Evolutionary conservation across 345 rosid species (phyloP).

Genomic region (Hibiscus trionum): DNA sequence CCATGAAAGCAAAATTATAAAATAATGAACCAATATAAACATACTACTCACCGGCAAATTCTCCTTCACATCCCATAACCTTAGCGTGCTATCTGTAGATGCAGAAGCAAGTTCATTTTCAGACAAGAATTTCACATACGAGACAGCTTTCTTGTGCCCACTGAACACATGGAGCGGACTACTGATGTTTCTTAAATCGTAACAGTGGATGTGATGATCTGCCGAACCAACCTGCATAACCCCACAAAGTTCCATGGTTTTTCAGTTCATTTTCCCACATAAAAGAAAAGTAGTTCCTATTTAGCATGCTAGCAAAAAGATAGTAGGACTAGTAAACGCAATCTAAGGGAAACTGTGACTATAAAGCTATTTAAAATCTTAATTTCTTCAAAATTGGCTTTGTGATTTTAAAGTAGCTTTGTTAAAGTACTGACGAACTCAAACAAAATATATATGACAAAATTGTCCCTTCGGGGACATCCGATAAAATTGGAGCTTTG

Average conservation of each 20-base stretch:
- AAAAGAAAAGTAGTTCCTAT: neutral
- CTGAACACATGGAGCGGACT: constrained; percentile 86
- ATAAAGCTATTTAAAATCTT: neutral
- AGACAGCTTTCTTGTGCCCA: constrained; percentile 90
- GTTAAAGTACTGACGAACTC: neutral
- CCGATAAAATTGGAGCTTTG: neutral
- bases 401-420: neutral
- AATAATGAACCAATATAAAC: neutral
- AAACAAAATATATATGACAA: neutral
- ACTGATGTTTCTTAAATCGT: constrained; percentile 76
- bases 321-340: neutral
- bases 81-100: constrained; percentile 90
- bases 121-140: constrained; percentile 92
- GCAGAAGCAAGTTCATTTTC: constrained; percentile 94
- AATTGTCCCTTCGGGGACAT: too few species aligned
- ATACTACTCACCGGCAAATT: constrained; percentile 59
- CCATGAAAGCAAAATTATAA: neutral
- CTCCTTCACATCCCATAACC: constrained; percentile 93
- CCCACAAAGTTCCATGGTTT: neutral
- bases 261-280: neutral
- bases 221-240: constrained; percentile 89
- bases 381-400: neutral
- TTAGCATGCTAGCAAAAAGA: neutral
- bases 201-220: constrained; percentile 85
- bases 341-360: neutral